These are phyloP conservation scores for Dillenia turbinata DNA, from an alignment of 164 flowering plant species.

Conservation along the genomic window DNA sequence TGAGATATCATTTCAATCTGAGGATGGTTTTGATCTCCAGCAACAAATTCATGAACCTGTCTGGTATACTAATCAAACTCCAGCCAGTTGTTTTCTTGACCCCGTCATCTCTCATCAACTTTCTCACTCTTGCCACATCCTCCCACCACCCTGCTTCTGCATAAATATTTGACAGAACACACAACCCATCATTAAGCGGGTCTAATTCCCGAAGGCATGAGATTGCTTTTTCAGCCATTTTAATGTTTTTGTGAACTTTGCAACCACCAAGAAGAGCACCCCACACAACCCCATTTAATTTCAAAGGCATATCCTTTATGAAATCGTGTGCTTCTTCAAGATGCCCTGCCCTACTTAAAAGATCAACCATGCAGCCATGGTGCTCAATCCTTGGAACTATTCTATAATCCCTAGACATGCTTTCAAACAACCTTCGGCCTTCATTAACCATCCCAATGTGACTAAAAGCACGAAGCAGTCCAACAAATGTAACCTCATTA, in stretches of 20 bases:
- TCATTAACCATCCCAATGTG: slow-evolving; percentile 53
- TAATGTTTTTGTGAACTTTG: slow-evolving; percentile 48
- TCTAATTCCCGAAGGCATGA: slow-evolving; percentile 47
- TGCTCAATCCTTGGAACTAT: slow-evolving; percentile 53
- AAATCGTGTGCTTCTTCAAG: slow-evolving; percentile 54
- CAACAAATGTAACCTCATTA: slow-evolving; percentile 53
- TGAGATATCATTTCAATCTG: slow-evolving; percentile 33
- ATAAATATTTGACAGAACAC: slow-evolving; percentile 58
- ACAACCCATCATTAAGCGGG: slow-evolving; percentile 58
- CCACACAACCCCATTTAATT: slow-evolving; percentile 57
- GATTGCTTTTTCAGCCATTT: slow-evolving; percentile 56
- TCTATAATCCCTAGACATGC: slow-evolving; percentile 48
- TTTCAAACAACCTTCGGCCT: slow-evolving; percentile 41
- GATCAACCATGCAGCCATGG: slow-evolving; percentile 73
- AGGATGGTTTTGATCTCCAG: slow-evolving; percentile 57
- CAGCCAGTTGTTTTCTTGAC: slow-evolving; percentile 60
- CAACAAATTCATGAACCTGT: slow-evolving; percentile 49
- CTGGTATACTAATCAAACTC: slow-evolving; percentile 48
- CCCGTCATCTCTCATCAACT: slow-evolving; percentile 47
- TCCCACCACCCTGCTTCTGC: slow-evolving; percentile 57
- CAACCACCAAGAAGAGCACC: slow-evolving; percentile 74
- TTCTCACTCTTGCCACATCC: slow-evolving; percentile 49
- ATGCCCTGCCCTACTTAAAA: slow-evolving; percentile 55
- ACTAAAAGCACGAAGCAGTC: slow-evolving; percentile 61
- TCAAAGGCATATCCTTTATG: slow-evolving; percentile 51